These are phyloP conservation scores for Colletotrichum noveboracense DNA, from an alignment of 2,329 filamentous ascomycete genomes.

Conservation along the genomic window DNA sequence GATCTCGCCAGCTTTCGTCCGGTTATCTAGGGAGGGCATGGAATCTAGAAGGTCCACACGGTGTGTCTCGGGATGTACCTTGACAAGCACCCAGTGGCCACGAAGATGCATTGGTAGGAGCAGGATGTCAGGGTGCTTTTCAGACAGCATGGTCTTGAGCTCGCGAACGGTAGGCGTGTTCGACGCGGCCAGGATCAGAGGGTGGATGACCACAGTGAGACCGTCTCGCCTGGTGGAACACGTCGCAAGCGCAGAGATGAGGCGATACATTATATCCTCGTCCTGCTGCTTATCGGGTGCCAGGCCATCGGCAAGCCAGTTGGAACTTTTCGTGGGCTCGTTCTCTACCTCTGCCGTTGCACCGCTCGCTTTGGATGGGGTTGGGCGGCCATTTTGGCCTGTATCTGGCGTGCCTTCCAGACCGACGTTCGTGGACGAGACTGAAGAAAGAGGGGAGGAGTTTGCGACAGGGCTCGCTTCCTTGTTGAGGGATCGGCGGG, in stretches of 20 bases:
- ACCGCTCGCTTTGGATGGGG: background rate
- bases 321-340: background rate
- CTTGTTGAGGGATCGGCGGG: background rate
- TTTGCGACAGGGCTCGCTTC: background rate
- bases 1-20: background rate
- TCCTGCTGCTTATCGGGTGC: background rate
- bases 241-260: background rate
- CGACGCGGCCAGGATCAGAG: background rate
- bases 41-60: background rate
- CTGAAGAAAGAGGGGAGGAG: background rate
- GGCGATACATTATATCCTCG: background rate
- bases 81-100: background rate
- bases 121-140: background rate
- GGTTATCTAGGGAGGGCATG: background rate
- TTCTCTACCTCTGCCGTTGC: background rate
- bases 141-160: background rate
- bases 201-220: background rate
- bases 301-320: background rate
- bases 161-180: background rate
- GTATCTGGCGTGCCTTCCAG: background rate
- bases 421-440: background rate
- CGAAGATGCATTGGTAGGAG: background rate
- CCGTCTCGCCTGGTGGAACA: background rate
- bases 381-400: background rate
- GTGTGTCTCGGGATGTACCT: background rate